A percentile compares a stretch with the other conserved stretches of the same genome.
These are phyloP conservation scores for Cercospora berteroae DNA, from an alignment of 2,329 filamentous ascomycete genomes.

Conservation along the genomic window DNA sequence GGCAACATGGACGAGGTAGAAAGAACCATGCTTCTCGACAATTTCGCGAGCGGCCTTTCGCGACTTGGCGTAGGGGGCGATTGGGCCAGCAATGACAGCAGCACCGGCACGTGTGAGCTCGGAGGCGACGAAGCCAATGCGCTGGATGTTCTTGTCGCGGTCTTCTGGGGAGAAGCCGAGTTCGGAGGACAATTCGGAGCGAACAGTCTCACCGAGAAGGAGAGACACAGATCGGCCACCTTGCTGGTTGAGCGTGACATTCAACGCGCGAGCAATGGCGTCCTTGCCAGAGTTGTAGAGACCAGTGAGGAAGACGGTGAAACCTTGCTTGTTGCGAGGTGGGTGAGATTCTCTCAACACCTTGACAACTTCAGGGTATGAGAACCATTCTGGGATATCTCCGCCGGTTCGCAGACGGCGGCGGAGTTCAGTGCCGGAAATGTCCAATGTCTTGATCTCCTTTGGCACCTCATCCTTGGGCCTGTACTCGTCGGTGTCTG, in stretches of 20 bases:
- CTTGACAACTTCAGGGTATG: constrained; percentile 96
- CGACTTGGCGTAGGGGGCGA: constrained; percentile 83
- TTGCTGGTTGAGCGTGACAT: constrained; percentile 97
- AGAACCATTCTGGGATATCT: constrained; percentile 99
- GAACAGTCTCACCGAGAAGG: constrained; percentile 92
- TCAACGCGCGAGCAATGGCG: constrained; percentile 88
- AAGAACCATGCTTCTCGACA: constrained; percentile 82
- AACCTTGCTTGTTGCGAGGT: constrained; percentile 84
- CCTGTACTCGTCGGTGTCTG: constrained; percentile 93
- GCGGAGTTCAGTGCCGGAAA: constrained; percentile 72
- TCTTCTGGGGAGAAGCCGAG: constrained; percentile 93
- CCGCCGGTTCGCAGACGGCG: constrained; percentile 85
- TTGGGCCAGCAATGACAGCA: constrained; percentile 93
- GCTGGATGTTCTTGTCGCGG: constrained; percentile 89
- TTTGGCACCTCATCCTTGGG: constrained; percentile 85
- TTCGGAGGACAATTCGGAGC: constrained; percentile 87
- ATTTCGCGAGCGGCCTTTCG: constrained; percentile 77
- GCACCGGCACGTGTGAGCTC: constrained; percentile 91
- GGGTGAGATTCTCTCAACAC: constrained; percentile 96
- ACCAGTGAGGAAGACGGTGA: constrained; percentile 96
- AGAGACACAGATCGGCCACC: constrained; percentile 92
- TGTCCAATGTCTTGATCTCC: constrained; percentile 71
- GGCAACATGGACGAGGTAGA: constrained; percentile 93
- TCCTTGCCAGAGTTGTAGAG: constrained; percentile 98
- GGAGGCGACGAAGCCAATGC: constrained; percentile 92